A percentile compares a stretch with the other conserved stretches of the same genome.
Conservation (phyloP, 2,329 filamentous ascomycete genomes). For the Ilyonectria mors-panacis region DNA sequence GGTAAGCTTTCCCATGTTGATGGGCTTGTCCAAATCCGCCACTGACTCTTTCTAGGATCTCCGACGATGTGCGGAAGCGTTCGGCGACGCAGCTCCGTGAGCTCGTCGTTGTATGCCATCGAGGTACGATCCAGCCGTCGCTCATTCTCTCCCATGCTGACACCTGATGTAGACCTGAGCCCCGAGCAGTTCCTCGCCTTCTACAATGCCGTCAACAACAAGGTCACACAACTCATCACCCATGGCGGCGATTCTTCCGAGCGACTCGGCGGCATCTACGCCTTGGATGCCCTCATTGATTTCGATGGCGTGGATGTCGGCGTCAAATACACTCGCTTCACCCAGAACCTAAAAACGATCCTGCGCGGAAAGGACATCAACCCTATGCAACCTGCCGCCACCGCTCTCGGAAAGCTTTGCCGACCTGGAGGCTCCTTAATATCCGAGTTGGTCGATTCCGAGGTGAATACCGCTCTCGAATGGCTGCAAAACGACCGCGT, state of each 20-base stretch:
- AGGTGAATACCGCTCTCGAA: constrained; percentile 96
- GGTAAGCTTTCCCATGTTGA: constrained; percentile 55
- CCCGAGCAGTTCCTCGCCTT: constrained; percentile 81
- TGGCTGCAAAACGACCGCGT: constrained; percentile 96
- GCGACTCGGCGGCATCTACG: constrained; percentile 91
- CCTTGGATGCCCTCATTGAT: constrained; percentile 92
- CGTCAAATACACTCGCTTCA: constrained; percentile 94
- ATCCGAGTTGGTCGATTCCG: constrained; percentile 94
- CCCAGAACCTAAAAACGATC: constrained; percentile 88
- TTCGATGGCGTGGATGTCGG: constrained; percentile 96
- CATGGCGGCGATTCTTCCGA: constrained; percentile 90
- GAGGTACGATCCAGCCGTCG: constrained; percentile 60
- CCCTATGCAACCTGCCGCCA: constrained; percentile 91
- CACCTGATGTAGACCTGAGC: constrained; percentile 73
- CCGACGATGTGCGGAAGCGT: constrained; percentile 67
- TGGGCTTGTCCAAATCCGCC: neutral
- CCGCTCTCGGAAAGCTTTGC: constrained; percentile 90
- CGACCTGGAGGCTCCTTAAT: constrained; percentile 94
- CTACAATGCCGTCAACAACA: constrained; percentile 70
- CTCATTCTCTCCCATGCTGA: constrained; percentile 34
- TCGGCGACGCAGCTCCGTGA: constrained; percentile 69
- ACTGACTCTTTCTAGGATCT: constrained; percentile 48
- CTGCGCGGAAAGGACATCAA: constrained; percentile 91
- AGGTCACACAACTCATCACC: constrained; percentile 78
- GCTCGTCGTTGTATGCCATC: constrained; percentile 68